Conservation (phyloP, 2,329 filamentous ascomycete genomes). For the Clonostachys chloroleuca region DNA sequence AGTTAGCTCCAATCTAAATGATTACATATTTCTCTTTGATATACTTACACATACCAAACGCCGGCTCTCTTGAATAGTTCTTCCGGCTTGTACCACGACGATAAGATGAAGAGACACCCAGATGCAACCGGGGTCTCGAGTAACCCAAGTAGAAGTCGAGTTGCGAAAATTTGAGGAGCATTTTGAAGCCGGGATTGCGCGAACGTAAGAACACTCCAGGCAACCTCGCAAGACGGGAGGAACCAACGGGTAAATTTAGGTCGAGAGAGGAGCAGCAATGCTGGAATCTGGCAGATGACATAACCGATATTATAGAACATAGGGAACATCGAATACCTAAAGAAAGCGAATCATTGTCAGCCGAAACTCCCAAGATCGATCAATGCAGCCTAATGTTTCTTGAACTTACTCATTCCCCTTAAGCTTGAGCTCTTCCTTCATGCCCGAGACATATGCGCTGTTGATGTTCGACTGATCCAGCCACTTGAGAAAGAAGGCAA, state of each 20-base stretch:
- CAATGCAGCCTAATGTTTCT: too few species aligned
- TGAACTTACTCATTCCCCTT: constrained; percentile 40
- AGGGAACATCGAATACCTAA: constrained; percentile 39
- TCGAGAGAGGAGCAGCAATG: constrained; percentile 40
- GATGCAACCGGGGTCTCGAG: constrained; percentile 44
- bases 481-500: constrained; percentile 40
- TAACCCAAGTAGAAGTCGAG: constrained; percentile 48
- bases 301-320: constrained; percentile 40
- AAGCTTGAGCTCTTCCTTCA: constrained; percentile 46
- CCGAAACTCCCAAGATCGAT: too few species aligned
- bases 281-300: constrained; percentile 45
- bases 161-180: constrained; percentile 44
- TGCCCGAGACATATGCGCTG: constrained; percentile 50
- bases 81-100: constrained; percentile 46
- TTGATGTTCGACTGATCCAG: constrained; percentile 39
- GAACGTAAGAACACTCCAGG: constrained; percentile 55
- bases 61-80: constrained; percentile 43
- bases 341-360: too few species aligned
- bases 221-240: constrained; percentile 44
- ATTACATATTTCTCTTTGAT: too few species aligned
- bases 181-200: constrained; percentile 44
- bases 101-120: constrained; percentile 44
- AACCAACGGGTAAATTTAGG: constrained; percentile 41
- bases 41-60: constrained; percentile 36
- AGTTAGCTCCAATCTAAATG: too few species aligned